Evolutionary conservation across 2,329 filamentous ascomycete genomes (phyloP).

Genomic region (Fusarium acutatum): DNA sequence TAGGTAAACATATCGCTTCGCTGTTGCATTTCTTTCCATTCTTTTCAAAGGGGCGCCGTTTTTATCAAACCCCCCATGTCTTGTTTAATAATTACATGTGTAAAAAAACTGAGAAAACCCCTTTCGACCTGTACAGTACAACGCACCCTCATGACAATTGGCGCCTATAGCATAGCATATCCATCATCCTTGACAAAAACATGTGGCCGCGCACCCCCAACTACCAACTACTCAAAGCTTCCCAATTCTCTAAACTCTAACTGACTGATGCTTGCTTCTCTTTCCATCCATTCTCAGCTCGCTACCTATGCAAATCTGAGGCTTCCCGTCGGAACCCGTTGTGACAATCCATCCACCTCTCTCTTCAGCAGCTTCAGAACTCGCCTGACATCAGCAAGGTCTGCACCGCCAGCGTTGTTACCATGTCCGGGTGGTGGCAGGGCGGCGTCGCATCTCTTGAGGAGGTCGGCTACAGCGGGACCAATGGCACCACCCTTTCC

Average conservation of each 20-base stretch:
- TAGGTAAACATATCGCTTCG: not conserved
- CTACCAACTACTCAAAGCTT: slow-evolving; percentile 29
- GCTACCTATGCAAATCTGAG: slow-evolving; percentile 55
- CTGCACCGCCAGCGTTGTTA: slow-evolving; percentile 55
- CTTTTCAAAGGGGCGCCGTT: slow-evolving; percentile 27
- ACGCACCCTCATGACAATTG: slow-evolving; percentile 42
- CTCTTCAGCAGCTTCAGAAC: slow-evolving; percentile 54
- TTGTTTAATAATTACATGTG: slow-evolving; percentile 43
- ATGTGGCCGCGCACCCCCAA: slow-evolving; percentile 25
- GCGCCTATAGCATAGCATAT: slow-evolving; percentile 44
- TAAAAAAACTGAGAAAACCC: slow-evolving; percentile 19
- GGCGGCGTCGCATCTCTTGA: slow-evolving; percentile 59
- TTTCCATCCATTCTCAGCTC: not conserved
- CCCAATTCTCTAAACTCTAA: slow-evolving; percentile 11
- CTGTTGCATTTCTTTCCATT: slow-evolving; percentile 33
- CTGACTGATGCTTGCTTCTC: not conserved
- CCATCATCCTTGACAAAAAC: slow-evolving; percentile 40
- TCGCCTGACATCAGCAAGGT: slow-evolving; percentile 54
- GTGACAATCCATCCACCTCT: slow-evolving; percentile 55
- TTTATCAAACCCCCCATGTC: slow-evolving; percentile 25
- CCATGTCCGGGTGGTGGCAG: slow-evolving; percentile 51
- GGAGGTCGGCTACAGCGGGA: slow-evolving; percentile 58
- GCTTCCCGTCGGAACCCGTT: slow-evolving; percentile 53
- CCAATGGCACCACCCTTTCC: slow-evolving; percentile 52
- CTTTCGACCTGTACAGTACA: slow-evolving; percentile 41